Percentiles rank a stretch among this genome's conserved stretches.
phyloP scores from a whole-genome alignment of 1,284 basidiomycete genomes.

The Cryptococcus sp. region DNA sequence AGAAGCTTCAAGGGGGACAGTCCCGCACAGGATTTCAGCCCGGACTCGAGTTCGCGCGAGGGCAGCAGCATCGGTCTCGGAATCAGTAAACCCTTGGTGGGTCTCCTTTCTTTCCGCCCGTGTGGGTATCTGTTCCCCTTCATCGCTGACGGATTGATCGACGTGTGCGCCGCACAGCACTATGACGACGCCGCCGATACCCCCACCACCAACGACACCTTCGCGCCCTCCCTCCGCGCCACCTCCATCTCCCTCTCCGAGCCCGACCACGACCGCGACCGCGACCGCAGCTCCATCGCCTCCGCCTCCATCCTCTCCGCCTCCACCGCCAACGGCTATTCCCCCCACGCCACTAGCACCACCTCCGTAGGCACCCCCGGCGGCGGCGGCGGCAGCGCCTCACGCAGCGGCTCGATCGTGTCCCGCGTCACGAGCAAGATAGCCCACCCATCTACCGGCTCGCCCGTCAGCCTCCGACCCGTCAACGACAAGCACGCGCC shows the following conservation, averaged over 20 bases:
- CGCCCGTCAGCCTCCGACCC: constrained; percentile 14
- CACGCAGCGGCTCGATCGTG: constrained; percentile 26
- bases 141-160: not conserved
- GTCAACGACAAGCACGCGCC: constrained; percentile 11
- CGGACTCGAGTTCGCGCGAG: constrained; percentile 10
- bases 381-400: constrained; percentile 7
- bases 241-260: not conserved
- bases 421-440: constrained; percentile 15
- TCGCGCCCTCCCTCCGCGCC: not conserved
- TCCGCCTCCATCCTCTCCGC: not conserved
- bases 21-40: constrained; percentile 10
- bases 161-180: not conserved
- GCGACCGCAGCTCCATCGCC: not conserved
- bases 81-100: not conserved
- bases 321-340: not conserved
- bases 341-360: constrained; percentile 9
- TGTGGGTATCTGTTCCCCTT: no score
- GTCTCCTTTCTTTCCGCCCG: not conserved
- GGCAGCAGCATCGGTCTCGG: not conserved
- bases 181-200: constrained; percentile 10
- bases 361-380: not conserved
- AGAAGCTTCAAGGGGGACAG: constrained; percentile 16
- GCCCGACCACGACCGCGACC: not conserved
- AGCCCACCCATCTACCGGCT: constrained; percentile 4
- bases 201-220: constrained; percentile 8